Base-by-base conservation (phyloP, 306 rosid genomes). In the Prunus mume region DNA sequence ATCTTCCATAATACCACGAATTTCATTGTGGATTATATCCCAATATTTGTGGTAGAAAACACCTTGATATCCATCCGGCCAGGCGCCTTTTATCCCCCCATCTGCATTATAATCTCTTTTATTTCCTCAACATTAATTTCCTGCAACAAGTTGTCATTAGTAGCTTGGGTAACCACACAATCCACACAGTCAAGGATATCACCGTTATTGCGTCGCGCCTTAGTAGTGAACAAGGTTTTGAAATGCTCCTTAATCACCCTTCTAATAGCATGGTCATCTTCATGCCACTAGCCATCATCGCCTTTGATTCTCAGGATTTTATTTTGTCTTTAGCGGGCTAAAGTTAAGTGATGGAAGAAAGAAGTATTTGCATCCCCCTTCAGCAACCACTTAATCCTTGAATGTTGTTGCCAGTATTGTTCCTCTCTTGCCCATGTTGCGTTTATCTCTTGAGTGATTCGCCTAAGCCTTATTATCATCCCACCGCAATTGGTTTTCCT, bases 181-280 rank as follows among this genome's bases (percentile, higher is more conserved):
- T 50, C 55, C 55, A 12, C 18, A 2, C 18, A 13, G 3, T 14
- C 4, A 50, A 50, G 4, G 32, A 28, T 28, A 28, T 28, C 32
- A 0, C 4, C 0, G 0, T 3, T 28, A 4, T 28, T 28, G 32
- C 32, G 0, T 4, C 4, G 32, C 0, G 32, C 32, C 32, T 28
- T 0, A 28, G 32, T 28, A 28, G 32, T 3, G 4, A 28, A 28
- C 32, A 28, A 28, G 4, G 32, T 28, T 28, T 28, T 28, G 32
- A 28, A 28, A 0, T 28, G 32, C 4, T 28, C 32, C 4, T 28
- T 4, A 28, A 28, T 28, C 32, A 28, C 32, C 32, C 32, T 28
- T 28, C 4, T 28, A 28, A 28, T 28, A 28, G 32, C 32, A 28
- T 0, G 3, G 32, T 28, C 32, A 28, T 14, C 14, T 14, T 0